Evolutionary conservation across 768 basidiomycete genomes (phyloP), one percentile per base, ranked within the genome.

Genomic region (Pulveroboletus sp.): DNA sequence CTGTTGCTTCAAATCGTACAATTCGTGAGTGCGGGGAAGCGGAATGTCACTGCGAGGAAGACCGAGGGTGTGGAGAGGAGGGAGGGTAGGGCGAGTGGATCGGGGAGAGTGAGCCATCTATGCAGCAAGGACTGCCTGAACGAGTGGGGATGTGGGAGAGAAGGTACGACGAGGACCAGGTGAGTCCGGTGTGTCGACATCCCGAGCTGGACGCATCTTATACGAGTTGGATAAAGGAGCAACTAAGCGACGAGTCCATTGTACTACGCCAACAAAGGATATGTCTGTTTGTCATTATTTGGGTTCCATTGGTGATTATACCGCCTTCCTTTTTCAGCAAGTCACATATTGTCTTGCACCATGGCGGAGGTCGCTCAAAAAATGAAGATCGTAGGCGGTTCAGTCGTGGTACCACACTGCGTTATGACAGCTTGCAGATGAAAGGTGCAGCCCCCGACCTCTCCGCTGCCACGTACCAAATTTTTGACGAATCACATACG

Each of bases 401-500:
- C 43, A 6, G 18, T 47, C 28, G 36, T 37, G 37, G 8, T 28
- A 9, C 37, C 17, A 37, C 39, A 21, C 37, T 43, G 5, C 26
- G 27, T 51, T 43, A 55, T 58, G 50, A 60, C 63, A 14, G 15
- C 7, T 24, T n/a, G 11, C 59, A 97, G 94, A 79, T 98, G 70
- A 84, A 84, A 57, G 90, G 91, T 47, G 86, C 90, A 17, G 73
- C 83, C 36, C 73, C 84, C 1, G 89, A 94, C 64, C 75, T 93
- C 57, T 89, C 90, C 15, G 82, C 89, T 6, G 93, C 89, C 6
- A 97, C 95, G 2, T 99, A 84, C 71, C 89, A 89, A 65, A 86
- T 98, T 40, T 76, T 84, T 64, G 86, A 97, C 62, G 96, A 99
- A 72, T 86, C 91, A 2, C 95, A 99, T 69, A 98, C 95, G 1